Evolutionary conservation across 2,329 filamentous ascomycete genomes (phyloP), one percentile per base, ranked within the genome.

Genomic region (Colletotrichum trifolii): DNA sequence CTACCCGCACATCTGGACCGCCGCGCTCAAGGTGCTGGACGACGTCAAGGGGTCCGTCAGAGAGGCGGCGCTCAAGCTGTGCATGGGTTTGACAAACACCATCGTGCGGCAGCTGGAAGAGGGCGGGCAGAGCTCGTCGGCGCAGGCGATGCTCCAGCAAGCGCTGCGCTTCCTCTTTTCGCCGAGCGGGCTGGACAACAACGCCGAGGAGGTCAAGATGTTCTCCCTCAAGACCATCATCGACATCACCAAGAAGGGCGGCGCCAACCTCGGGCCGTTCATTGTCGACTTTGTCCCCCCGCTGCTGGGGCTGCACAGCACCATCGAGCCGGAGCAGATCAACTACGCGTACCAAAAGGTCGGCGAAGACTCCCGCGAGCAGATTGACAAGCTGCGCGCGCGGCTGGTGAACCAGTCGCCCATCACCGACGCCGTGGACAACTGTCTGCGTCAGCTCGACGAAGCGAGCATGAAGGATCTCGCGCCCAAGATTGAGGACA

Each of bases 31-130:
- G 73, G 94, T 99, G 0, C 83, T 98, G 6, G 96, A 99, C 75
- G 96, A 99, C 75, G 96, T 98, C 76, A 99, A 99, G 75, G 91
- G 91, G 8, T 94, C 91, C 1, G 96, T 99, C 5, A 87, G 96
- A 55, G 84, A 86, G 40, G 91, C 94, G 1, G 96, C 96, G 1
- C 84, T 94, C 49, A 89, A 89, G 65, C 84, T 99, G 5, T 97
- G 94, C 72, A 90, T 94, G 75, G 88, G 89, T 0, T 83, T 99
- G 40, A 96, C 94, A 1, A 94, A 92, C 56, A 91, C 92, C 13
- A 85, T 98, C 12, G 93, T 96, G 4, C 89, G 94, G 35, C 92
- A 94, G 65, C 85, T 97, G 2, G 93, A 97, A 75, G 89, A 93
- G 48, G 91, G 92, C 42, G 89, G 90, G 58, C 84, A 87, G 35